Evolutionary conservation across 148 eudicot genomes (phyloP), one percentile per base, ranked within the genome.

Genomic region (Fagopyrum tataricum): DNA sequence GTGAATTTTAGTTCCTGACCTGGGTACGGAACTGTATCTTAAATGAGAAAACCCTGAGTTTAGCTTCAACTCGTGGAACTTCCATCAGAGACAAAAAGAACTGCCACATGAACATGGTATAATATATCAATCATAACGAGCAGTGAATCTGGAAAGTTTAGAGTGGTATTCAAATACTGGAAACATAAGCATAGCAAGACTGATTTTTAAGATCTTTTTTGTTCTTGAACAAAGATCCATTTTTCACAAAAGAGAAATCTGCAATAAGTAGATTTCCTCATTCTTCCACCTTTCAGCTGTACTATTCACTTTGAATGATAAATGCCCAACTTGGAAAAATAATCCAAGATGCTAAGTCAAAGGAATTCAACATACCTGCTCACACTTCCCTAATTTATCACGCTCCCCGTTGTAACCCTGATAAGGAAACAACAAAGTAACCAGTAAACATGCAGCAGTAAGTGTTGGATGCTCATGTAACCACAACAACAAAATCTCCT

Each of bases 301-400:
- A n/a, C n/a, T n/a, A n/a, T n/a, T n/a, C n/a, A n/a, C n/a, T n/a
- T n/a, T n/a, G n/a, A n/a, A n/a, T n/a, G n/a, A n/a, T 39, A 26
- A 12, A 55, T 56, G 75, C 18, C 41, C 2, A 31, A 31, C 37
- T 31, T 31, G 37, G 37, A 42, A 67, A 6, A 9, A 64, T 37
- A 64, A 61, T 37, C 44, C 43, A 37, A 64, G 9, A 64, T 14
- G 14, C 44, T 64, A 37, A 70, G 59, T 24, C 43, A 59, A 70
- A 58, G 40, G 52, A 70, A n/a, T 43, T 41, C 26, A 56, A 76
- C 59, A 14, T 53, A 92, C 99, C 94, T 86, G 89, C 84, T 95
- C 99, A 82, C 96, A 92, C 79, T 87, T 95, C 73, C 99, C 99
- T 71, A 95, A 80, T 70, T 86, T 88, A 47, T 87, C 96, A 64